Evolutionary conservation across 371 early-diverging fungal species (phyloP).

Genomic region (Rhizopus delemar): DNA sequence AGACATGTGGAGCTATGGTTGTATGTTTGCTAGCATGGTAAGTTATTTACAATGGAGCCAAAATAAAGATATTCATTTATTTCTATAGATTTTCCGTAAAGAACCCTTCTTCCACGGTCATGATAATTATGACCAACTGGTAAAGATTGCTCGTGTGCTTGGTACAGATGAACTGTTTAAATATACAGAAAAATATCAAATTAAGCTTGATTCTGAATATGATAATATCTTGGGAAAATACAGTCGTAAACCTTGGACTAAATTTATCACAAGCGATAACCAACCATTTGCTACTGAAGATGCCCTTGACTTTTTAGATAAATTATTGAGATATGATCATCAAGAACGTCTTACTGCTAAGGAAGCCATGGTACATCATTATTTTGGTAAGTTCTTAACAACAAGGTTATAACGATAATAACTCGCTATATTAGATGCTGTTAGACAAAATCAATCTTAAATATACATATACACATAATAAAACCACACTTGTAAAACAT

Average conservation of each 20-base stretch:
- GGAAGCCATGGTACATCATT: conserved; percentile 95
- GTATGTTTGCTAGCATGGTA: conserved; percentile 96
- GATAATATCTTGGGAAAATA: conserved; percentile 85
- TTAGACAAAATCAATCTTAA: conserved; percentile 3
- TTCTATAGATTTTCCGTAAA: conserved; percentile 90
- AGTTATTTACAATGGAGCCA: background rate
- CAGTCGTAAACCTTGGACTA: conserved; percentile 90
- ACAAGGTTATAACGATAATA: no score
- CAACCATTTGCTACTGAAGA: conserved; percentile 83
- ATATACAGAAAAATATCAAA: conserved; percentile 94
- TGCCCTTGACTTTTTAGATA: conserved; percentile 94
- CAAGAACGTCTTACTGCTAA: conserved; percentile 93
- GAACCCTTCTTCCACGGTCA: conserved; percentile 99
- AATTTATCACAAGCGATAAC: conserved; percentile 89
- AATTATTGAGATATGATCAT: conserved; percentile 95
- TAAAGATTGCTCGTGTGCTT: conserved; percentile 95
- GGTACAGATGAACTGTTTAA: conserved; percentile 92
- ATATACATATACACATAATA: background rate
- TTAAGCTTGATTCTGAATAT: conserved; percentile 86
- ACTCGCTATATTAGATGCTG: background rate
- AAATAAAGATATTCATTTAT: background rate
- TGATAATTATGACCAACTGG: conserved; percentile 98
- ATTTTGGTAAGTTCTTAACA: conserved; percentile 57
- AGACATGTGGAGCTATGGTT: conserved; percentile 99
- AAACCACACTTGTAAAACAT: background rate